These are phyloP conservation scores for Hemileccinum hortonii DNA, from an alignment of 1,284 basidiomycete genomes.

Conservation along the genomic window DNA sequence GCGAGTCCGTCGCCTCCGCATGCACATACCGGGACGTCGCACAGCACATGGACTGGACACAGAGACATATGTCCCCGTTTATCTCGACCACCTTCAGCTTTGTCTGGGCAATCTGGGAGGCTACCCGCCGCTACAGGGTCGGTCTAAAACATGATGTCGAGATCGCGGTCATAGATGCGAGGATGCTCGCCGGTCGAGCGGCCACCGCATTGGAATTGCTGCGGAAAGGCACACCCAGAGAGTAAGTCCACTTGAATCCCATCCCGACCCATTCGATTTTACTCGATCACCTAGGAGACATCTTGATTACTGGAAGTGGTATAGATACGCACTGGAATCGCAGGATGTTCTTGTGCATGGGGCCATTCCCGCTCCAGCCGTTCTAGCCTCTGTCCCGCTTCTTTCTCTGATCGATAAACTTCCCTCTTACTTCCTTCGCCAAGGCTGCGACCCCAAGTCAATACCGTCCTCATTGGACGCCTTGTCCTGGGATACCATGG, in stretches of 20 bases:
- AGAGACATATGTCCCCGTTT: constrained; percentile 62
- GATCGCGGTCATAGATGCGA: constrained; percentile 73
- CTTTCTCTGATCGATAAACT: constrained; percentile 59
- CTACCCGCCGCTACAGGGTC: constrained; percentile 64
- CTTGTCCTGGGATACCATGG: constrained; percentile 60
- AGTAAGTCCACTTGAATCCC: constrained; percentile 44
- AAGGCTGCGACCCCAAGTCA: constrained; percentile 36
- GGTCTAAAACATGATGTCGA: constrained; percentile 71
- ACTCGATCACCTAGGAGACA: constrained; percentile 47
- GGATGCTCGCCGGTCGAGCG: constrained; percentile 52
- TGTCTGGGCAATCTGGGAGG: constrained; percentile 78
- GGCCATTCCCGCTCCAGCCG: constrained; percentile 60
- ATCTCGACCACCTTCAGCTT: constrained; percentile 77
- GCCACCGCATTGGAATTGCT: constrained; percentile 65
- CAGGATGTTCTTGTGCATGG: constrained; percentile 72
- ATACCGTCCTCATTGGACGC: constrained; percentile 42
- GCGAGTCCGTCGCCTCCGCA: constrained; percentile 34
- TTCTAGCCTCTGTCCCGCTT: constrained; percentile 68
- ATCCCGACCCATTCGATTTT: background rate
- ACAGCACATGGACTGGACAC: constrained; percentile 72
- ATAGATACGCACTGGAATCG: constrained; percentile 67
- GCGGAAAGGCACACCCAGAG: constrained; percentile 46
- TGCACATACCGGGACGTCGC: constrained; percentile 61
- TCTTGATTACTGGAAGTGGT: constrained; percentile 70
- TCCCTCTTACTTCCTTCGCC: constrained; percentile 65